Conservation (phyloP, 805 yeast species). For the Spathaspora sp. region DNA sequence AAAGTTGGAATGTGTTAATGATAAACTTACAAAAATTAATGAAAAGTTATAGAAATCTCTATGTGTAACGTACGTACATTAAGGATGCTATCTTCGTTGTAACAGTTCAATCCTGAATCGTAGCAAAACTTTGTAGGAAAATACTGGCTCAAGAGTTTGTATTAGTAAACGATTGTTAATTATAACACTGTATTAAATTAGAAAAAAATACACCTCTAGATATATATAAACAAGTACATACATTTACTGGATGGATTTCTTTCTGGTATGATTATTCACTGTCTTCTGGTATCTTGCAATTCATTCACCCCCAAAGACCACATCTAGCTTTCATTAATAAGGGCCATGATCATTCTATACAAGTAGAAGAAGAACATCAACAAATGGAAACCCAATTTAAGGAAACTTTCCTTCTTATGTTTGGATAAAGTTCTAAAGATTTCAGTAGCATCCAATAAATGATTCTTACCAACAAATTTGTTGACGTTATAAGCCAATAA, state of each 20-base stretch:
- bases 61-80: too few species aligned
- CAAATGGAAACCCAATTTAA: conserved; percentile 88
- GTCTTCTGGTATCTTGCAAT: background rate
- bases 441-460: conserved; percentile 93
- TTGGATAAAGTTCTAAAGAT: conserved; percentile 90
- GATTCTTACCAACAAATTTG: conserved; percentile 75
- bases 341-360: conserved; percentile 92
- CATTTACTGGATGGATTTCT: background rate
- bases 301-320: background rate
- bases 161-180: too few species aligned
- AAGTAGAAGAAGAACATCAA: conserved; percentile 92
- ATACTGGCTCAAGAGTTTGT: too few species aligned
- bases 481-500: conserved; percentile 78
- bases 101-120: too few species aligned
- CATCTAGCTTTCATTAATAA: conserved; percentile 54
- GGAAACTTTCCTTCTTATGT: conserved; percentile 88
- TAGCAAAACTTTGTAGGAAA: too few species aligned
- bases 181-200: background rate
- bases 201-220: background rate
- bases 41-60: conserved; percentile 6
- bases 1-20: conserved; percentile 20
- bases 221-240: too few species aligned
- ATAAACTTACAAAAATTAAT: conserved; percentile 17
- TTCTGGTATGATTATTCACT: background rate
- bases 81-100: too few species aligned